Evolutionary conservation across 331 rosid genomes (phyloP).

Genomic region (Pyracantha coccinea): DNA sequence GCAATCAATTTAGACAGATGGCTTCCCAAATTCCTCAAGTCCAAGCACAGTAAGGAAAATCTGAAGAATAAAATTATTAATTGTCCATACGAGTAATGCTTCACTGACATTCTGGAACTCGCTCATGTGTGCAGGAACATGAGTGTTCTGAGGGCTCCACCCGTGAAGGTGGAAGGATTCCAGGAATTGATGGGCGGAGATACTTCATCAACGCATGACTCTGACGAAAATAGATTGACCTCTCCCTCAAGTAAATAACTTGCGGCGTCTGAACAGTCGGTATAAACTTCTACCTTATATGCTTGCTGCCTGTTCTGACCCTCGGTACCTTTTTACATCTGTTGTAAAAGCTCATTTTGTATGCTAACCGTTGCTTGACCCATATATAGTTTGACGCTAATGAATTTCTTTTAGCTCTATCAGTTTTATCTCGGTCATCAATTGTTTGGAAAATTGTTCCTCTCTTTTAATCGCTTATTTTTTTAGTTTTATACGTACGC

Average conservation of each 20-base stretch:
- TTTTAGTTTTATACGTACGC: too few relatives aligned
- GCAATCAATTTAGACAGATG: conserved; percentile 68
- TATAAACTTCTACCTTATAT: background rate
- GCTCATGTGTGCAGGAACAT: conserved; percentile 48
- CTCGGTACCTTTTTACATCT: background rate
- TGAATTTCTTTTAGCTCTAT: background rate
- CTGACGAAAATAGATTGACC: conserved; percentile 71
- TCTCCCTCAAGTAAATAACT: conserved; percentile 58
- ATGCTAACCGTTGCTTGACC: background rate
- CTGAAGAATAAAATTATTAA: background rate
- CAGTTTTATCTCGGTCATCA: background rate
- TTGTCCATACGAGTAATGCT: background rate
- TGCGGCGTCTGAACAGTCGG: background rate
- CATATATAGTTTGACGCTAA: background rate
- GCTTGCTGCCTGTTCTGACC: background rate
- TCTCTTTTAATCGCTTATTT: too few relatives aligned
- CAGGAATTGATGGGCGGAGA: conserved; percentile 88
- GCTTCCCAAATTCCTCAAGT: conserved; percentile 58
- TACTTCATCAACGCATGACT: conserved; percentile 60
- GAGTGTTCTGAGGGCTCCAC: conserved; percentile 66
- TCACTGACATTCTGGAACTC: conserved; percentile 8
- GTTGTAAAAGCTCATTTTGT: background rate
- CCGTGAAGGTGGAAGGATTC: conserved; percentile 94
- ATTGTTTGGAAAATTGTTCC: background rate
- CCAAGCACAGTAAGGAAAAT: conserved; percentile 59